Conservation (phyloP, 768 basidiomycete genomes). For the Bullera alba region DNA sequence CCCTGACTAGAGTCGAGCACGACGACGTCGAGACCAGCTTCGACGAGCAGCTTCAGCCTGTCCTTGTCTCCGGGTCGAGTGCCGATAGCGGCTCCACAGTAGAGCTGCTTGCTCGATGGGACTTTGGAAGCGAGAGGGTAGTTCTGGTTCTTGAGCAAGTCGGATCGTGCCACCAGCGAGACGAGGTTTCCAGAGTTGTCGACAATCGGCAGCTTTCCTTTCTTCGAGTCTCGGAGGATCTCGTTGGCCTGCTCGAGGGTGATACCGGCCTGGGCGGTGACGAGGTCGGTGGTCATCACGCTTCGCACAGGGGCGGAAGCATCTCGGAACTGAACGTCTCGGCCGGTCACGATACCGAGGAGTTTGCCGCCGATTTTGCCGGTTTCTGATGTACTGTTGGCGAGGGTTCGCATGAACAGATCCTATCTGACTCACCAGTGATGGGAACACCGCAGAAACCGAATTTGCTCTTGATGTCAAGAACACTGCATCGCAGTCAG, state of each 20-base stretch:
- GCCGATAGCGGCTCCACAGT: slow-evolving; percentile 91
- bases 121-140: slow-evolving; percentile 91
- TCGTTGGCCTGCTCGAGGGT: slow-evolving; percentile 86
- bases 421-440: too few species aligned
- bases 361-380: slow-evolving; percentile 84
- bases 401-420: slow-evolving; percentile 49
- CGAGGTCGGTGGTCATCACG: slow-evolving; percentile 83
- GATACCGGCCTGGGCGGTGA: slow-evolving; percentile 80
- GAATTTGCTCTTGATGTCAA: slow-evolving; percentile 81
- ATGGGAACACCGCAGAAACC: slow-evolving; percentile 98
- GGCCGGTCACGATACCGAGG: slow-evolving; percentile 89
- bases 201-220: slow-evolving; percentile 89
- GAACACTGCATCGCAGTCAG: slow-evolving; percentile 50
- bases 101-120: slow-evolving; percentile 85
- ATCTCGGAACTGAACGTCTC: slow-evolving; percentile 89
- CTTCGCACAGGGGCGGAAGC: slow-evolving; percentile 59
- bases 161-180: slow-evolving; percentile 88
- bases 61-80: slow-evolving; percentile 83
- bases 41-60: slow-evolving; percentile 74
- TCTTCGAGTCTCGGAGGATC: slow-evolving; percentile 91
- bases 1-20: slow-evolving; percentile 95
- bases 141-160: slow-evolving; percentile 93
- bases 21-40: slow-evolving; percentile 92
- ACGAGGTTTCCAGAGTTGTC: slow-evolving; percentile 61
- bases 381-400: slow-evolving; percentile 58